Conservation (phyloP, 495 filamentous ascomycete species). For the Annulohypoxylon stygium region DNA sequence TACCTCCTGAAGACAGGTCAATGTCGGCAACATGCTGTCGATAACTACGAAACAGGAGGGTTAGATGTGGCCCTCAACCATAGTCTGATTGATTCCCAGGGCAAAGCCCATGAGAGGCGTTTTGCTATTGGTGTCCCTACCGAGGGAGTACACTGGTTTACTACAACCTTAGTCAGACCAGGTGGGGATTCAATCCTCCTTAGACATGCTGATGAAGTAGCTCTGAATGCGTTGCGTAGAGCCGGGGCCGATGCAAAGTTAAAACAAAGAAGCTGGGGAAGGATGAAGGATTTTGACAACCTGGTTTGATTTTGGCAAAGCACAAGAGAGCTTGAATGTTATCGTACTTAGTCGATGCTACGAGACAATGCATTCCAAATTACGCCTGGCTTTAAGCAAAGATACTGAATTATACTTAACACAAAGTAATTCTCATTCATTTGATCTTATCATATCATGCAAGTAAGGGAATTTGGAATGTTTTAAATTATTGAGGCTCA, state of each 20-base stretch:
- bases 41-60: neutral
- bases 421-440: too few relatives aligned
- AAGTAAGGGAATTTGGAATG: too few relatives aligned
- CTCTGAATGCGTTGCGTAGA: neutral
- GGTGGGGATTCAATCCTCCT: neutral
- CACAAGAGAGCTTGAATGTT: too few relatives aligned
- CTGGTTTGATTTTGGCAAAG: too few relatives aligned
- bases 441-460: too few relatives aligned
- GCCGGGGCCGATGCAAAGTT: neutral
- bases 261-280: too few relatives aligned
- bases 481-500: too few relatives aligned
- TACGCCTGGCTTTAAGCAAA: too few relatives aligned
- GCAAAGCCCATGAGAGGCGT: neutral
- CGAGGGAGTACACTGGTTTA: slow-evolving; percentile 4
- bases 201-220: neutral
- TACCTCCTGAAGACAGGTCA: neutral
- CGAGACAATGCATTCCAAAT: too few relatives aligned
- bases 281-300: too few relatives aligned
- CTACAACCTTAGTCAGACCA: neutral
- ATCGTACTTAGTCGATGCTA: too few relatives aligned
- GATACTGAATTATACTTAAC: too few relatives aligned
- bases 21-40: neutral
- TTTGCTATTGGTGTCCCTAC: slow-evolving; percentile 1
- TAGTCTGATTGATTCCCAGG: neutral
- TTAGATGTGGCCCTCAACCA: neutral